Conservation (phyloP, 805 yeast genomes). For the Nakazawaea molendinolei region DNA sequence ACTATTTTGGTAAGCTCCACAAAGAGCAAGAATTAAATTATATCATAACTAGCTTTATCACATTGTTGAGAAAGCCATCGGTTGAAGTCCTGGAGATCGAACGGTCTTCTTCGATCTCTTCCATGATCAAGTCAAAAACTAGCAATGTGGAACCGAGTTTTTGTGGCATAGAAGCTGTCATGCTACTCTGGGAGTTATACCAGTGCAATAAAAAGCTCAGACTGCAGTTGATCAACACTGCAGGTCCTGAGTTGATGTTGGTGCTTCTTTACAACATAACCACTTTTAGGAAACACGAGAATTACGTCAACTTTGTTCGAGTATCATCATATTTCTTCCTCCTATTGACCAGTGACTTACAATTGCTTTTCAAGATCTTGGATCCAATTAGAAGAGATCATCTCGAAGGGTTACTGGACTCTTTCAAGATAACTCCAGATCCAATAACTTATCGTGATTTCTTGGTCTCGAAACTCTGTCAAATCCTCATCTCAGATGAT, state of each 20-base stretch:
- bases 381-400: slow-evolving; percentile 35
- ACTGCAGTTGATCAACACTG: slow-evolving; percentile 34
- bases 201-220: slow-evolving; percentile 64
- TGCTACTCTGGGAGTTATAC: slow-evolving; percentile 68
- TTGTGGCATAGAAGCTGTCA: slow-evolving; percentile 53
- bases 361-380: slow-evolving; percentile 33
- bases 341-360: slow-evolving; percentile 33
- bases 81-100: slow-evolving; percentile 17
- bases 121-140: slow-evolving; percentile 20
- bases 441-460: slow-evolving; percentile 60
- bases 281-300: slow-evolving; percentile 34
- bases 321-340: slow-evolving; percentile 46
- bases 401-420: slow-evolving; percentile 45
- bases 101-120: slow-evolving; percentile 16
- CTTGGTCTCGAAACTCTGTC: slow-evolving; percentile 44
- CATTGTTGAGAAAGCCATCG: slow-evolving; percentile 41
- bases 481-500: slow-evolving; percentile 30
- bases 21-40: slow-evolving; percentile 49
- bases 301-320: slow-evolving; percentile 38
- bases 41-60: slow-evolving; percentile 40
- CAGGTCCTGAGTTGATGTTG: slow-evolving; percentile 47
- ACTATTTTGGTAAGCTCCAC: slow-evolving; percentile 44
- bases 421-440: slow-evolving; percentile 32
- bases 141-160: slow-evolving; percentile 20
- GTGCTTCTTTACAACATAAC: slow-evolving; percentile 51